These are phyloP conservation scores for Aspergillus baeticus DNA, from an alignment of 495 filamentous ascomycete species.

Conservation along the genomic window DNA sequence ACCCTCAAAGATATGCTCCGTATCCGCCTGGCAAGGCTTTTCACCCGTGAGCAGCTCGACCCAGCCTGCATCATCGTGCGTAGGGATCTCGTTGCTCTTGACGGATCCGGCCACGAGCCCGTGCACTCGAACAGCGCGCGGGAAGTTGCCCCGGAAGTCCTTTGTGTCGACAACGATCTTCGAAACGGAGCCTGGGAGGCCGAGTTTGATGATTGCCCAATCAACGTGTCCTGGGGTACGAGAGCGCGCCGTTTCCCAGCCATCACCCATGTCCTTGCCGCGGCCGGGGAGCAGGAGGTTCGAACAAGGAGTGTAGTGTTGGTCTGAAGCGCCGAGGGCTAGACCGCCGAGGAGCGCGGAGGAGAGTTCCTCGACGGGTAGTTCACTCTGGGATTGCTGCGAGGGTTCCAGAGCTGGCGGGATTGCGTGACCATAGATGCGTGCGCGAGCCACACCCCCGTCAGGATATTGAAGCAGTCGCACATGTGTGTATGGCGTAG, in stretches of 20 bases:
- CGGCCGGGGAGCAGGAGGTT: slow-evolving; percentile 84
- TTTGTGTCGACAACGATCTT: slow-evolving; percentile 82
- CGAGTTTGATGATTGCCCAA: slow-evolving; percentile 80
- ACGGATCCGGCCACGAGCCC: slow-evolving; percentile 59
- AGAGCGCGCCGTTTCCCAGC: slow-evolving; percentile 88
- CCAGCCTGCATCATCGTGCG: slow-evolving; percentile 66
- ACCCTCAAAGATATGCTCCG: slow-evolving; percentile 70
- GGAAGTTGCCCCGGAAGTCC: slow-evolving; percentile 89
- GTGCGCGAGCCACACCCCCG: slow-evolving; percentile 86
- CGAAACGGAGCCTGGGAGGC: slow-evolving; percentile 66
- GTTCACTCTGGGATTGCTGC: not conserved
- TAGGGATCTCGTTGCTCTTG: slow-evolving; percentile 52
- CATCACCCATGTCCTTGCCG: slow-evolving; percentile 90
- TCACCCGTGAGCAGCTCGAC: slow-evolving; percentile 62
- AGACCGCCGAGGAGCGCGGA: slow-evolving; percentile 80
- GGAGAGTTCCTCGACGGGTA: slow-evolving; percentile 75
- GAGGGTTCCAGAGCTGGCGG: slow-evolving; percentile 21
- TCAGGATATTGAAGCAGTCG: slow-evolving; percentile 89
- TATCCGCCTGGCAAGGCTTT: slow-evolving; percentile 71
- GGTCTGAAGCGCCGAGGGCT: slow-evolving; percentile 72
- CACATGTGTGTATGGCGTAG: slow-evolving; percentile 78
- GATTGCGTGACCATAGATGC: slow-evolving; percentile 76
- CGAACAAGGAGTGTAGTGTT: slow-evolving; percentile 81
- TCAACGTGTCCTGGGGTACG: slow-evolving; percentile 76
- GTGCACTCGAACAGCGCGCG: slow-evolving; percentile 64